Evolutionary conservation across 2,329 filamentous ascomycete species (phyloP).

Genomic region (Trichoderma citrinoviride): DNA sequence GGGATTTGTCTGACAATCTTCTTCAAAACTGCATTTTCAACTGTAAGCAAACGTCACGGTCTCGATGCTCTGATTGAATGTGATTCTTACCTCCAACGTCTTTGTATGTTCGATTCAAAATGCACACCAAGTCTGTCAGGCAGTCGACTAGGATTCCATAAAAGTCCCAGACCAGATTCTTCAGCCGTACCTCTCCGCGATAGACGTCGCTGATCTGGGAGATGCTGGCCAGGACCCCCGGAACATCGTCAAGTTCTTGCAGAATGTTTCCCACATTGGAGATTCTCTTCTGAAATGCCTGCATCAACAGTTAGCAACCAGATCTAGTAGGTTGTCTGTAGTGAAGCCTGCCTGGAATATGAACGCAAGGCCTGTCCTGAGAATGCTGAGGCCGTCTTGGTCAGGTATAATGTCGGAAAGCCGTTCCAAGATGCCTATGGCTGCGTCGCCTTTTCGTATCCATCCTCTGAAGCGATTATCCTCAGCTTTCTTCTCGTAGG

Average conservation of each 20-base stretch:
- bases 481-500: not conserved
- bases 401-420: constrained; percentile 11
- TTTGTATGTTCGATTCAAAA: constrained; percentile 3
- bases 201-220: constrained; percentile 11
- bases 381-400: constrained; percentile 7
- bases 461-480: constrained; percentile 10
- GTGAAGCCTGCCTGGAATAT: not conserved
- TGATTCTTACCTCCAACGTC: not conserved
- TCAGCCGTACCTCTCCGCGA: not conserved
- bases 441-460: constrained; percentile 7
- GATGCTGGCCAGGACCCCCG: constrained; percentile 2
- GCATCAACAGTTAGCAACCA: not conserved
- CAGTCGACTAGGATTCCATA: constrained; percentile 10
- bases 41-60: not conserved
- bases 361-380: not conserved
- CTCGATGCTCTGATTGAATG: not conserved
- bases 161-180: constrained; percentile 14
- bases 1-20: constrained; percentile 7
- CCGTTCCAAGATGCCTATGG: constrained; percentile 5
- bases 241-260: constrained; percentile 10
- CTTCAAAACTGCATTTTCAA: not conserved
- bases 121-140: not conserved
- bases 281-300: constrained; percentile 8
- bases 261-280: constrained; percentile 12
- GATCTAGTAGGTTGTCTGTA: not conserved